A percentile compares a stretch with the other conserved stretches of the same genome.
Evolutionary conservation across 805 yeast genomes (phyloP).

Genomic region (Blastobotrys mokoenaii): DNA sequence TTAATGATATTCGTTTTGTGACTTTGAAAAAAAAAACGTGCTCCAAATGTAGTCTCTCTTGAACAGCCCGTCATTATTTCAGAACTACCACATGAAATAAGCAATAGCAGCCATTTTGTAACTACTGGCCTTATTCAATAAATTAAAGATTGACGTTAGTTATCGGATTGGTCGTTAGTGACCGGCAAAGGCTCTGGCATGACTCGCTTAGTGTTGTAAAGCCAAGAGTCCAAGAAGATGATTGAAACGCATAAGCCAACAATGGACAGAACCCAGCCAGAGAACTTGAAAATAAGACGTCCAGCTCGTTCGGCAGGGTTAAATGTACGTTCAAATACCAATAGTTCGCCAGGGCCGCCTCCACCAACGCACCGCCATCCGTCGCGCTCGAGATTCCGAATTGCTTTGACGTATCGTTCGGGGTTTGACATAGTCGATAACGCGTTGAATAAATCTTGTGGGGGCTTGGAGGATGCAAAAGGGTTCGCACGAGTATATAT

Average conservation of each 20-base stretch:
- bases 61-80: no score
- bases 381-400: constrained; percentile 36
- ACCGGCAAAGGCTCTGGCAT: no score
- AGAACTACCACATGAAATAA: no score
- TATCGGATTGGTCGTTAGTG: no score
- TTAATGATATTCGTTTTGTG: no score
- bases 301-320: constrained; percentile 11
- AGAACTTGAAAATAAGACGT: constrained; percentile 6
- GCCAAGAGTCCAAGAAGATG: background rate
- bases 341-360: constrained; percentile 31
- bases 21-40: no score
- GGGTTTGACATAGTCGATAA: constrained; percentile 17
- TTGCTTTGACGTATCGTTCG: constrained; percentile 20
- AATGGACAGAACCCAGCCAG: constrained; percentile 1
- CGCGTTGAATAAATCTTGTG: constrained; percentile 18
- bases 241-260: background rate
- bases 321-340: constrained; percentile 35
- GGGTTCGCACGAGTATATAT: constrained; percentile 16
- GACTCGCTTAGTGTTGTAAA: no score
- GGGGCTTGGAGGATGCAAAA: constrained; percentile 8
- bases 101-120: no score
- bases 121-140: no score
- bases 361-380: constrained; percentile 53
- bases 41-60: no score
- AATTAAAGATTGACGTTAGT: no score